Evolutionary conservation across 164 flowering plant genomes (phyloP).

Genomic region (grape (Vitis vinifera)): ASM3070453v1 NC_081822.1:30569501-30570000

Average conservation of each 20-base stretch:
- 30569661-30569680: constrained; percentile 96
- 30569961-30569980: neutral
- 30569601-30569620: neutral
- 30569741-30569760: constrained; percentile 99
- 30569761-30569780: constrained; percentile 99
- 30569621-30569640: constrained; percentile 1
- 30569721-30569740: constrained; percentile 91
- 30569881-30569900: constrained; percentile 97
- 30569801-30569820: constrained; percentile 88
- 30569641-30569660: constrained; percentile 97
- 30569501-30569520: no score
- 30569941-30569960: neutral
- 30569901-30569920: constrained; percentile 92
- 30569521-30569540: no score
- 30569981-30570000: neutral
- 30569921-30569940: constrained; percentile 40
- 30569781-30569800: constrained; percentile 94
- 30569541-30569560: no score
- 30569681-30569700: constrained; percentile 87
- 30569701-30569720: constrained; percentile 98
- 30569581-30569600: no score
- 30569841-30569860: constrained; percentile 99
- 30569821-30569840: constrained; percentile 95
- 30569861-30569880: constrained; percentile 98
- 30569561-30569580: no score